These are phyloP conservation scores for Kuraishia capsulata DNA, from an alignment of 805 yeast genomes.

Conservation along the genomic window DNA sequence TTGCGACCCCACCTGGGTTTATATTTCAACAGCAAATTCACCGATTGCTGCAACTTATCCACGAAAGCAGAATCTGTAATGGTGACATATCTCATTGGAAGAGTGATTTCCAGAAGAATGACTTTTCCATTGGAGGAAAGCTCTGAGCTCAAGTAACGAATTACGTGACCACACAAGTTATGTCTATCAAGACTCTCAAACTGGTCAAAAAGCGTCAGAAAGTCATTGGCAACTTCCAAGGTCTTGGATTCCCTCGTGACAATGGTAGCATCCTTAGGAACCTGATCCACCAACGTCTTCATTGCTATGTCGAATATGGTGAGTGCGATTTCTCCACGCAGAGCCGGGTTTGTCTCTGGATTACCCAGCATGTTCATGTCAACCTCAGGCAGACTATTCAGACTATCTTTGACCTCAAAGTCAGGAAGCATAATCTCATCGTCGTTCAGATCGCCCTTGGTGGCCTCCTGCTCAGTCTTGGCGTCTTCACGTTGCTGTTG, in stretches of 20 bases:
- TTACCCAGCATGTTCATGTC: slow-evolving; percentile 80
- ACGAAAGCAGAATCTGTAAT: slow-evolving; percentile 37
- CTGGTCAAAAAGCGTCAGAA: slow-evolving; percentile 53
- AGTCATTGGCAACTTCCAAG: slow-evolving; percentile 27
- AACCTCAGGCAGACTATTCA: slow-evolving; percentile 76
- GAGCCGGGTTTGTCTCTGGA: slow-evolving; percentile 74
- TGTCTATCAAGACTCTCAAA: slow-evolving; percentile 63
- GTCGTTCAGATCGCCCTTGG: slow-evolving; percentile 24
- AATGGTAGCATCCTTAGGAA: slow-evolving; percentile 12
- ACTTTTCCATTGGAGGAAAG: slow-evolving; percentile 31
- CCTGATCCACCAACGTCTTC: slow-evolving; percentile 30
- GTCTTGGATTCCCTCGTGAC: slow-evolving; percentile 28
- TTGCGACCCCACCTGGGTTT: slow-evolving; percentile 36
- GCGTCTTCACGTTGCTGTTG: slow-evolving; percentile 50
- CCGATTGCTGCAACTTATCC: slow-evolving; percentile 54
- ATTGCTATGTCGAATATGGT: slow-evolving; percentile 63
- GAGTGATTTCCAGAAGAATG: slow-evolving; percentile 42
- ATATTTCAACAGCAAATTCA: slow-evolving; percentile 58
- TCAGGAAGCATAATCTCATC: slow-evolving; percentile 15
- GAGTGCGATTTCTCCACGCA: slow-evolving; percentile 64
- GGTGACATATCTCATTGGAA: slow-evolving; percentile 52
- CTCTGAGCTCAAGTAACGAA: slow-evolving; percentile 39
- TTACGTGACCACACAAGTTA: slow-evolving; percentile 56
- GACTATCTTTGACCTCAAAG: slow-evolving; percentile 50
- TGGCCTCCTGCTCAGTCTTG: slow-evolving; percentile 28